Conservation (phyloP, 163 green algal species). For the Volvox carteri region DNA sequence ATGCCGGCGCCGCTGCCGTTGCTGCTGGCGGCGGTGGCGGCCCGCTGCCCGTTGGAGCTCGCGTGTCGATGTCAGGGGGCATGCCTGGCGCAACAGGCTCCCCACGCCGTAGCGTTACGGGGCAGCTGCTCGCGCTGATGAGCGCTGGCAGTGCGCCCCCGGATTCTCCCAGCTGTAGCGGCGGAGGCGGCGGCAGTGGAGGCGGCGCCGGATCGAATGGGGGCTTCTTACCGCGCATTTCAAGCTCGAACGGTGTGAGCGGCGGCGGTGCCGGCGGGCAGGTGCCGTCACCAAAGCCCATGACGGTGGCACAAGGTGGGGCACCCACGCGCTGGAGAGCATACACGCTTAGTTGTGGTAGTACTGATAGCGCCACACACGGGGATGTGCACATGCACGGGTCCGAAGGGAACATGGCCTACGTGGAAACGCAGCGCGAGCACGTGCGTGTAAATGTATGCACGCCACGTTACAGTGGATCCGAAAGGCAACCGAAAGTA, state of each 20-base stretch:
- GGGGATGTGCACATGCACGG: no score
- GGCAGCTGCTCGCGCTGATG: not conserved
- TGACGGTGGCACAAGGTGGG: conserved; percentile 35
- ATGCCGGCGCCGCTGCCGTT: not conserved
- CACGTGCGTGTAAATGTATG: no score
- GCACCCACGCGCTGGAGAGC: no score
- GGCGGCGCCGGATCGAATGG: not conserved
- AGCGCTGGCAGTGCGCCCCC: not conserved
- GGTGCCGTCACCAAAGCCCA: conserved; percentile 6
- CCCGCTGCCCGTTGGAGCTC: not conserved
- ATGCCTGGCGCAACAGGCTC: not conserved
- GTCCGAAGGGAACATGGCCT: no score
- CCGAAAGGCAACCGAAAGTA: no score
- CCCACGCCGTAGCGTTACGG: not conserved
- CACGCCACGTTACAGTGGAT: no score
- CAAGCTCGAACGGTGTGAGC: not conserved
- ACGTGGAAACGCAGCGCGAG: no score
- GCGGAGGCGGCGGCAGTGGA: not conserved
- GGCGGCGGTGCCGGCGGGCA: not conserved
- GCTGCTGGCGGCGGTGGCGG: not conserved
- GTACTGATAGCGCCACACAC: no score
- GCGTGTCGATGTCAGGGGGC: not conserved
- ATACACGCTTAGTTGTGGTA: no score
- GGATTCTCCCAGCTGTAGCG: not conserved
- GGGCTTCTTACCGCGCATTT: not conserved